These are phyloP conservation scores for Cyclostephanos invisitatus DNA, from an alignment of 108 stramenopile species.

Conservation along the genomic window DNA sequence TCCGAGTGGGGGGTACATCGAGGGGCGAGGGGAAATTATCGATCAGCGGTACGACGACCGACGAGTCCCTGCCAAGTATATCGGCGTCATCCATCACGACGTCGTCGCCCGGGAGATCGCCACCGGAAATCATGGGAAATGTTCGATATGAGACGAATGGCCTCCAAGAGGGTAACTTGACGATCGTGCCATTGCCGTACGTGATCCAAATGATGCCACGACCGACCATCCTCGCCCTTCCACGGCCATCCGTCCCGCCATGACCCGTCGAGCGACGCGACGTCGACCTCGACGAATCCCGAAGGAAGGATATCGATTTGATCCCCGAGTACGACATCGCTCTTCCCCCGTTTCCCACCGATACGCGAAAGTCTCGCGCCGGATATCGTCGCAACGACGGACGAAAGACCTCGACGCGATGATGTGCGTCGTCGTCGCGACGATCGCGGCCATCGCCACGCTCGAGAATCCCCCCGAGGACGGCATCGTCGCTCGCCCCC, in stretches of 20 bases:
- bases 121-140: slow-evolving; percentile 32
- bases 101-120: slow-evolving; percentile 9
- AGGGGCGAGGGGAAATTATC: slow-evolving; percentile 40
- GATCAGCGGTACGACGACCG: slow-evolving; percentile 39
- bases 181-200: slow-evolving; percentile 71
- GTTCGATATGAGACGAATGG: slow-evolving; percentile 57
- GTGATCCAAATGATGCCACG: slow-evolving; percentile 64
- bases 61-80: background rate
- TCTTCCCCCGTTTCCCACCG: no score
- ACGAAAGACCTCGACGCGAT: slow-evolving; percentile 33
- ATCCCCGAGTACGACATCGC: slow-evolving; percentile 16
- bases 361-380: no score
- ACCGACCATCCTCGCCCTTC: slow-evolving; percentile 1
- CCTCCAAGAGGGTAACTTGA: slow-evolving; percentile 70
- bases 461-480: no score
- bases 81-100: slow-evolving; percentile 5
- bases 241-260: background rate
- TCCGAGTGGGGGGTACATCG: slow-evolving; percentile 33
- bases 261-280: background rate
- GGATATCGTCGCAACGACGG: slow-evolving; percentile 30
- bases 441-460: no score
- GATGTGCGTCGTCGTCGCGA: slow-evolving; percentile 9
- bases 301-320: slow-evolving; percentile 27
- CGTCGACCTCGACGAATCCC: slow-evolving; percentile 21
- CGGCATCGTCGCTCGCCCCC: background rate